Percentiles rank a stretch among this genome's conserved stretches.
Evolutionary conservation across 2,329 filamentous ascomycete genomes (phyloP).

Genomic region (Ophiostoma fasciatum): DNA sequence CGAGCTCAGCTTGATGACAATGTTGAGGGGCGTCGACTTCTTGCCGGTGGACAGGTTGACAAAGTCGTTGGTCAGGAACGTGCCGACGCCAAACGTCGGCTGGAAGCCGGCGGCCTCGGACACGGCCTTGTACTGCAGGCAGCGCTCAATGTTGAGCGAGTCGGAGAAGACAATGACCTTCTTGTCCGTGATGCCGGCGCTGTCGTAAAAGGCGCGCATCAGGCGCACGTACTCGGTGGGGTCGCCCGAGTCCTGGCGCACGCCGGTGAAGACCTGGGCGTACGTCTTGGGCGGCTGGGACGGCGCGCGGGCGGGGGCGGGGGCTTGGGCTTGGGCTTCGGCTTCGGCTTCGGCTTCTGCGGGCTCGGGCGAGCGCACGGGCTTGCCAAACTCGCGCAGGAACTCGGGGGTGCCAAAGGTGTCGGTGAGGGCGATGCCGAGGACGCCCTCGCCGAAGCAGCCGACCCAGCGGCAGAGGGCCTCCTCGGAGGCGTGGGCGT

Average conservation of each 20-base stretch:
- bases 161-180: conserved; percentile 95
- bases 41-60: conserved; percentile 52
- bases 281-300: conserved; percentile 42
- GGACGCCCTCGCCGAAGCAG: conserved; percentile 72
- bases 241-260: conserved; percentile 83
- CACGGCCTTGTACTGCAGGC: conserved; percentile 75
- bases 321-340: conserved; percentile 13
- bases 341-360: background rate
- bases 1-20: conserved; percentile 91
- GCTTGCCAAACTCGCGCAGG: conserved; percentile 65
- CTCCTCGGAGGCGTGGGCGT: conserved; percentile 68
- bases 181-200: conserved; percentile 57
- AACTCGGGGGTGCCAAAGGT: conserved; percentile 91
- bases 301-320: conserved; percentile 18
- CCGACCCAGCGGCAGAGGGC: conserved; percentile 80
- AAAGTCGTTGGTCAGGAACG: conserved; percentile 93
- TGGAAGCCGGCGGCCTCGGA: conserved; percentile 70
- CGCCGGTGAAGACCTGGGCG: conserved; percentile 67
- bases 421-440: conserved; percentile 84
- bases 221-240: conserved; percentile 63
- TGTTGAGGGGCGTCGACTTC: conserved; percentile 87
- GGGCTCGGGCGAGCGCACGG: conserved; percentile 22
- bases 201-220: conserved; percentile 70
- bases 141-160: conserved; percentile 79
- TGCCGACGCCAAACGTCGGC: conserved; percentile 86